Evolutionary conservation across 1,284 basidiomycete species (phyloP), one percentile per base, ranked within the genome.

Genomic region (Prillingera fragicola): DNA sequence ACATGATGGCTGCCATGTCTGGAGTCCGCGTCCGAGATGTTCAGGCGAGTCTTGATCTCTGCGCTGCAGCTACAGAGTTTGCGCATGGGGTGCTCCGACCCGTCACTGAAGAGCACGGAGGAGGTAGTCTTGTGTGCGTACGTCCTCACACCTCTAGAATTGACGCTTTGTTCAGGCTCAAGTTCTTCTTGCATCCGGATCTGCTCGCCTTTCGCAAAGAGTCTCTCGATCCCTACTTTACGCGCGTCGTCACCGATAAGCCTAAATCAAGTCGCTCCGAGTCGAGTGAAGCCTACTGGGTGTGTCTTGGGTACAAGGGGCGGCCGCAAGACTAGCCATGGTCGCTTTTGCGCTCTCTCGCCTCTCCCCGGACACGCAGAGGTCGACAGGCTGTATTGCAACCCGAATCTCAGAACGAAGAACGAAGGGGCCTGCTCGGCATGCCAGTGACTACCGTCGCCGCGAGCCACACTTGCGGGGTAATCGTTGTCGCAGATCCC

Each of bases 1-100:
- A 74, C 55, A 74, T 74, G 73, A 71, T 74, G 71, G 69, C 65
- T 22, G 62, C 68, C 25, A 70, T 71, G 65, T 63, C 62, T 5
- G 73, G 73, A 1, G 57, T 64, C 13, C 39, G 62, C 21, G 45
- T 50, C 3, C 48, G 69, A n/a, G 72, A 74, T 50, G 55, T 69
- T 2, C 54, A 59, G 34, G 48, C 61, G 12, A 66, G 62, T 17
- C 52, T 73, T 41, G 63, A 68, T 26, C 56, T 74, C 4, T 70
- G 68, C 26, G 44, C 44, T 6, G 64, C 70, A 0, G 73, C 71
- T 1, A 60, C 62, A 18, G 38, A 42, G 18, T 73, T 73, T 49
- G 69, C 66, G 0, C 48, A 54, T 13, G 43, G 38, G 23, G 50
- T 56, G 5, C 52, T 69, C 15, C 56, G 55, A 23, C 43, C 37